phyloP scores from a whole-genome alignment of 78 protist species.

The Corallochytrium limacisporum region DNA sequence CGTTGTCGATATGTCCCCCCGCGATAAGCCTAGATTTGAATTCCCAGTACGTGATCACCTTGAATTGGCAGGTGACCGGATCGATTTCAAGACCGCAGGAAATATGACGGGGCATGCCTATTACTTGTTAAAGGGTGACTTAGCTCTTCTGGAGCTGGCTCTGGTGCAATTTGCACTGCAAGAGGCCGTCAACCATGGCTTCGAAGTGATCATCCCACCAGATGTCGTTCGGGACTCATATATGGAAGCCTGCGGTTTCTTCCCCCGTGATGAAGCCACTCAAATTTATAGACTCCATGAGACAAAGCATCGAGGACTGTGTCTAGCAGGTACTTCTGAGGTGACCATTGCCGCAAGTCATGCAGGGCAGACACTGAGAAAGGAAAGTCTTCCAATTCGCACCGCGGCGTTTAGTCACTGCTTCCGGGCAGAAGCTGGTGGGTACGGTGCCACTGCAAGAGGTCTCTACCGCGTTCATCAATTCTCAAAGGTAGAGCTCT shows the following conservation, averaged over 20 bases:
- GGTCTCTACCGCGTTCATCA: conserved; percentile 83
- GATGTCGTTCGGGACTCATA: conserved; percentile 1
- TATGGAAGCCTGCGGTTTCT: conserved; percentile 10
- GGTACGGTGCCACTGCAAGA: not conserved
- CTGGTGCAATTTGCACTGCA: conserved; percentile 17
- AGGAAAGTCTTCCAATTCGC: conserved; percentile 30
- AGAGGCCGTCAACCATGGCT: not conserved
- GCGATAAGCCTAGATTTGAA: too few relatives aligned
- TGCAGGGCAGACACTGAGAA: not conserved
- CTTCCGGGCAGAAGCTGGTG: conserved; percentile 66
- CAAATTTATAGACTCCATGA: not conserved
- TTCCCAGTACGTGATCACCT: too few relatives aligned
- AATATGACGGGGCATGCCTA: not conserved
- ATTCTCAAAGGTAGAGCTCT: conserved; percentile 81
- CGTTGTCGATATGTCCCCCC: too few relatives aligned
- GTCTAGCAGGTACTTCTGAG: conserved; percentile 73
- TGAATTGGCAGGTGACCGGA: too few relatives aligned
- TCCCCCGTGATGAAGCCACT: conserved; percentile 9
- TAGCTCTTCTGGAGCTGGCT: conserved; percentile 25
- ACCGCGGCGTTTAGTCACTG: conserved; percentile 55
- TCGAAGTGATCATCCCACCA: not conserved
- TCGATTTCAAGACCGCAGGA: not conserved
- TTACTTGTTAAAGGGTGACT: conserved; percentile 23
- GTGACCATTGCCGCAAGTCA: conserved; percentile 60
- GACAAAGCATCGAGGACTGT: conserved; percentile 5